phyloP scores from a whole-genome alignment of 768 basidiomycete genomes.

The Termitomyces sp. region DNA sequence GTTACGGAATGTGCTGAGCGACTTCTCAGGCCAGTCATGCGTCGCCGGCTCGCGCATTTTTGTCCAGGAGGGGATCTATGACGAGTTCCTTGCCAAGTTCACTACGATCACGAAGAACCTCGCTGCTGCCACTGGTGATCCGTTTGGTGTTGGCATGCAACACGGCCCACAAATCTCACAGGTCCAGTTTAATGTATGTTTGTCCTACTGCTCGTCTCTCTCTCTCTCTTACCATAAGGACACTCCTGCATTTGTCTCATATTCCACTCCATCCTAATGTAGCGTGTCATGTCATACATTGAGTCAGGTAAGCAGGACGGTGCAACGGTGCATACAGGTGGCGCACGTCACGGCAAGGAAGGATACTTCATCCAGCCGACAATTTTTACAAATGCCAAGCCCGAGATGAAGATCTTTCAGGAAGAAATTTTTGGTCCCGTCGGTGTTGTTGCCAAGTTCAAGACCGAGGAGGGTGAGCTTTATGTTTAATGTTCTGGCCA shows the following conservation, averaged over 20 bases:
- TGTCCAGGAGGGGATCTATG: slow-evolving; percentile 78
- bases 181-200: slow-evolving; percentile 59
- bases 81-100: slow-evolving; percentile 67
- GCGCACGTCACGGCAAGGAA: slow-evolving; percentile 50
- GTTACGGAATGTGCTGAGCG: background rate
- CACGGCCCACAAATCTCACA: slow-evolving; percentile 78
- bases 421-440: slow-evolving; percentile 82
- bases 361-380: slow-evolving; percentile 75
- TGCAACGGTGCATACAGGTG: slow-evolving; percentile 60
- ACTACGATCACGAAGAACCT: slow-evolving; percentile 43
- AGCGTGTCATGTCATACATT: slow-evolving; percentile 75
- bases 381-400: slow-evolving; percentile 58
- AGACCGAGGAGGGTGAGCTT: slow-evolving; percentile 39
- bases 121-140: slow-evolving; percentile 54
- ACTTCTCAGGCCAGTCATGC: slow-evolving; percentile 55
- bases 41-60: slow-evolving; percentile 82
- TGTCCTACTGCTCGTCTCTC: slow-evolving; percentile 4
- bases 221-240: too few relatives aligned
- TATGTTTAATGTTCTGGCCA: slow-evolving; percentile 18
- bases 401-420: slow-evolving; percentile 63
- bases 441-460: slow-evolving; percentile 68
- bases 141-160: slow-evolving; percentile 50
- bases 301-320: slow-evolving; percentile 69
- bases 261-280: background rate
- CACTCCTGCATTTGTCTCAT: too few relatives aligned